A percentile compares a stretch with the other conserved stretches of the same genome.
Evolutionary conservation across 2,329 filamentous ascomycete species (phyloP).

Genomic region (Xylariaceae sp.): DNA sequence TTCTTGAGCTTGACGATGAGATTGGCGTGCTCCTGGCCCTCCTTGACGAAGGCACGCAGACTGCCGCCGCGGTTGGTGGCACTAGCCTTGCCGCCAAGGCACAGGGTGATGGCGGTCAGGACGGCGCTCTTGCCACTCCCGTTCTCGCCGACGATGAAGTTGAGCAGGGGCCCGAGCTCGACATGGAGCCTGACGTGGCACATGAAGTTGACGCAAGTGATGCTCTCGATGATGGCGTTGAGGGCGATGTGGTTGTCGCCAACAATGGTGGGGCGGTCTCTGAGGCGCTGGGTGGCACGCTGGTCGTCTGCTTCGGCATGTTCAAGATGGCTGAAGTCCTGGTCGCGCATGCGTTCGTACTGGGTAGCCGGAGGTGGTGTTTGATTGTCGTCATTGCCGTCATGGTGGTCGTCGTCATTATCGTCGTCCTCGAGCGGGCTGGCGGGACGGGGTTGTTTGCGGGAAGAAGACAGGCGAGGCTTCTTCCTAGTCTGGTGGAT

Average conservation of each 20-base stretch:
- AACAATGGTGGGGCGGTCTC: slow-evolving; percentile 43
- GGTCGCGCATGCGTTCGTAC: slow-evolving; percentile 59
- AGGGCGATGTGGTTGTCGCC: slow-evolving; percentile 73
- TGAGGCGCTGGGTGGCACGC: slow-evolving; percentile 61
- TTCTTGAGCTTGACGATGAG: slow-evolving; percentile 90
- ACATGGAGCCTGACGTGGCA: slow-evolving; percentile 81
- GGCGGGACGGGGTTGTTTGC: slow-evolving; percentile 8
- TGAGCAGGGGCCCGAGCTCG: slow-evolving; percentile 87
- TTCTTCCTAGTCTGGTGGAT: slow-evolving; percentile 35
- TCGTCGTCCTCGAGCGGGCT: slow-evolving; percentile 32
- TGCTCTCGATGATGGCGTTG: slow-evolving; percentile 81
- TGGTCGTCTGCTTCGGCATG: slow-evolving; percentile 57
- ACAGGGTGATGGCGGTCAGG: slow-evolving; percentile 86
- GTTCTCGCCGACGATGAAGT: slow-evolving; percentile 97
- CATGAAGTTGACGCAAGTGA: slow-evolving; percentile 93
- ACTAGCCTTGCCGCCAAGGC: slow-evolving; percentile 90
- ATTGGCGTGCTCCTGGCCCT: slow-evolving; percentile 71
- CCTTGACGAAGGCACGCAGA: slow-evolving; percentile 86
- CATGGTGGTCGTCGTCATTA: no score
- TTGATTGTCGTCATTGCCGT: slow-evolving; percentile 21
- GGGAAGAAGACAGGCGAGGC: slow-evolving; percentile 32
- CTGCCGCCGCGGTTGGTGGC: slow-evolving; percentile 89
- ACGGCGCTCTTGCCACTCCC: slow-evolving; percentile 97
- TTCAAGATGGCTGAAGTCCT: slow-evolving; percentile 54
- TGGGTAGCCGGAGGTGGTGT: slow-evolving; percentile 50